Conservation (phyloP, 2,329 filamentous ascomycete genomes). For the Talaromyces sp. region DNA sequence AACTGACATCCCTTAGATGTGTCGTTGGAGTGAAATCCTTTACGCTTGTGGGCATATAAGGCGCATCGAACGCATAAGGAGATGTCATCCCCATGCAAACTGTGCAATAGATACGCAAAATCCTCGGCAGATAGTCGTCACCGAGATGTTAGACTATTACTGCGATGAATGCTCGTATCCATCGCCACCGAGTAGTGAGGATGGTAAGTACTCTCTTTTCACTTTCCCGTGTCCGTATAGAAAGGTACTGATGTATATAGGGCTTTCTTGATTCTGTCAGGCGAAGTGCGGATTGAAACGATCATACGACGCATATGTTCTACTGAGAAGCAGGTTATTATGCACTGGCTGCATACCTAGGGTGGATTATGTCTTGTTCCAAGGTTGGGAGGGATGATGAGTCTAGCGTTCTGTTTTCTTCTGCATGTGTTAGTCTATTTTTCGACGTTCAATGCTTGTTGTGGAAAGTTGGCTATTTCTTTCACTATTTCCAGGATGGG, state of each 20-base stretch:
- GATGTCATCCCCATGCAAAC: conserved; percentile 7
- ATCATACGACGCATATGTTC: background rate
- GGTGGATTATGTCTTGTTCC: background rate
- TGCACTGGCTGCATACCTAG: background rate
- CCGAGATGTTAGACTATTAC: conserved; percentile 8
- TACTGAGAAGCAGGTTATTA: background rate
- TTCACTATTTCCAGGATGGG: no score
- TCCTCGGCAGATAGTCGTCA: conserved; percentile 5
- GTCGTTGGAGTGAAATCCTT: conserved; percentile 10
- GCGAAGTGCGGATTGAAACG: background rate
- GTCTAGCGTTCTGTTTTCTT: background rate
- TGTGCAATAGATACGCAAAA: conserved; percentile 8
- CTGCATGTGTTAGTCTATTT: background rate
- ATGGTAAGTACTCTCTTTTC: background rate
- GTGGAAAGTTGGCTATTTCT: background rate
- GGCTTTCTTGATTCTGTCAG: background rate
- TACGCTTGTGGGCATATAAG: conserved; percentile 11
- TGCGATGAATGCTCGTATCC: conserved; percentile 9
- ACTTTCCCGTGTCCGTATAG: background rate
- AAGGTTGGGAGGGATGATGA: background rate
- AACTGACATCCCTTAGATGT: background rate
- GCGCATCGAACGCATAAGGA: conserved; percentile 2
- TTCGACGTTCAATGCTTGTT: background rate
- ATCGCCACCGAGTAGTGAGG: conserved; percentile 7
- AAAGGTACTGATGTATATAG: background rate